These are phyloP conservation scores for Ophiostoma sp. DNA, from an alignment of 2,329 filamentous ascomycete genomes.

Conservation along the genomic window DNA sequence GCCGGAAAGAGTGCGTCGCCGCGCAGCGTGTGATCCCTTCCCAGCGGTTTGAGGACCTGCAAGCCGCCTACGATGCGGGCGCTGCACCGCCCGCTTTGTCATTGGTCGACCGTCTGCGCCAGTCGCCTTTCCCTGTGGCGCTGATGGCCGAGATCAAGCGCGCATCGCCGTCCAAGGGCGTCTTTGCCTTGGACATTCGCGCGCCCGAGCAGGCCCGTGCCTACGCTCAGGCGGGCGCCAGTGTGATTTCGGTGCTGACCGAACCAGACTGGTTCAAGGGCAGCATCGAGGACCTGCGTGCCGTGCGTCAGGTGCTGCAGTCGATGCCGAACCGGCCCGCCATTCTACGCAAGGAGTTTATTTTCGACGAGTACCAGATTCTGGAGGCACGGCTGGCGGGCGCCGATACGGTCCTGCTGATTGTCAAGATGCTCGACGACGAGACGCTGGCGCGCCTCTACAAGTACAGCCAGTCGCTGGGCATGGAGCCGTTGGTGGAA, in stretches of 20 bases:
- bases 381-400: slow-evolving; percentile 89
- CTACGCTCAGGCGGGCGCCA: slow-evolving; percentile 91
- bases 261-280: slow-evolving; percentile 99
- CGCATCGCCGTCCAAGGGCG: slow-evolving; percentile 92
- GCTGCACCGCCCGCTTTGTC: slow-evolving; percentile 81
- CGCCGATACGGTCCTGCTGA: slow-evolving; percentile 80
- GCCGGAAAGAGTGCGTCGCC: slow-evolving; percentile 72
- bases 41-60: slow-evolving; percentile 76
- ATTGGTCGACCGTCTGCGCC: slow-evolving; percentile 74
- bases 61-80: slow-evolving; percentile 82
- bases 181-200: slow-evolving; percentile 83
- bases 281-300: slow-evolving; percentile 86
- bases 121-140: slow-evolving; percentile 84
- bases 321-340: slow-evolving; percentile 91
- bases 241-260: slow-evolving; percentile 96
- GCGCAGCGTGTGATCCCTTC: slow-evolving; percentile 84
- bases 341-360: slow-evolving; percentile 90
- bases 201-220: slow-evolving; percentile 87
- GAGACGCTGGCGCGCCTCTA: slow-evolving; percentile 76
- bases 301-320: slow-evolving; percentile 83
- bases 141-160: slow-evolving; percentile 98
- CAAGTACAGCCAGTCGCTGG: slow-evolving; percentile 81
- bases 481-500: slow-evolving; percentile 97
- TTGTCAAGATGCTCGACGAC: slow-evolving; percentile 94
- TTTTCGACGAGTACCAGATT: slow-evolving; percentile 98